A percentile compares a stretch with the other conserved stretches of the same genome.
phyloP scores from a whole-genome alignment of 1,284 basidiomycete species.

The Cryptococcus deneoformans region DNA sequence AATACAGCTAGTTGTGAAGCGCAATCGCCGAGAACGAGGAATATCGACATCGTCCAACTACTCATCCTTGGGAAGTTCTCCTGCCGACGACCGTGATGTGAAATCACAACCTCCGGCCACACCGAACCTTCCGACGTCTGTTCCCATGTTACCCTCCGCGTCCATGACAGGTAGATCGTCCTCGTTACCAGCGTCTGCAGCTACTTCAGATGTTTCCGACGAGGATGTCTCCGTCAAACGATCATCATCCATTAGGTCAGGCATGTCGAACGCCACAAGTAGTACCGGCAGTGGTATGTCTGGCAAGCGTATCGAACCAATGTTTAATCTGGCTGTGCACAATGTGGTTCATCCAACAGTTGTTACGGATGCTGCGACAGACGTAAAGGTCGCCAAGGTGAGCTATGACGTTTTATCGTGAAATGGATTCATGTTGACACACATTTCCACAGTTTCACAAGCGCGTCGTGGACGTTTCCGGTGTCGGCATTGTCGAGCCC shows the following conservation, averaged over 20 bases:
- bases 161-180: conserved; percentile 1
- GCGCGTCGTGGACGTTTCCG: conserved; percentile 76
- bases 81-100: conserved; percentile 1
- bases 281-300: conserved; percentile 14
- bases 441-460: conserved; percentile 60
- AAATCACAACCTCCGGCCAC: neutral
- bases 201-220: neutral
- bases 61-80: neutral
- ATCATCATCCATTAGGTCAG: conserved; percentile 25
- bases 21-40: conserved; percentile 10
- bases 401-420: conserved; percentile 5
- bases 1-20: conserved; percentile 71
- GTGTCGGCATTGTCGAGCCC: conserved; percentile 72
- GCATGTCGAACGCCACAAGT: conserved; percentile 17
- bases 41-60: conserved; percentile 3
- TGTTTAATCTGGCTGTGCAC: conserved; percentile 87
- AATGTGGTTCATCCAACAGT: conserved; percentile 89
- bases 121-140: neutral
- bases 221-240: conserved; percentile 15
- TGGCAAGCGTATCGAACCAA: conserved; percentile 70
- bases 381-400: conserved; percentile 82
- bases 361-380: conserved; percentile 69
- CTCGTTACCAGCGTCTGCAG: conserved; percentile 2
- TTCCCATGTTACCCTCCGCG: neutral
- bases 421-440: neutral